Evolutionary conservation across 257 asterid genomes (phyloP), one percentile per base, ranked within the genome.

Genomic region (Mitragyna speciosa): DNA sequence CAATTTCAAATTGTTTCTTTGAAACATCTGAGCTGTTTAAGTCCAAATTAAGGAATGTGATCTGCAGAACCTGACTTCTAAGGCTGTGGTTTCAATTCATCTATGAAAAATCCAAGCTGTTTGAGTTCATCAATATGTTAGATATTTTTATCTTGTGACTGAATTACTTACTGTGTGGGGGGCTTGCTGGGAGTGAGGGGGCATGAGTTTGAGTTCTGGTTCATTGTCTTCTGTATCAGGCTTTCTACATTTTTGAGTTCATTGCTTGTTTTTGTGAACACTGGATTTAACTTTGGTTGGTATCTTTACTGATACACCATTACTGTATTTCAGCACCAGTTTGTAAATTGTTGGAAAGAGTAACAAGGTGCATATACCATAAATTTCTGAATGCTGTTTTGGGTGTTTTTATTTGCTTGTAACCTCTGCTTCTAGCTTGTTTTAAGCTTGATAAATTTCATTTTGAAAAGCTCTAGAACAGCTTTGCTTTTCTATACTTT

Each of bases 1-100:
- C 30, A 9, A 24, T 59, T 63, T 26, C 39, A 63, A 58, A 16
- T n/a, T 26, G 36, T 26, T 28, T 26, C 39, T 26, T 26, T 3
- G 36, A 63, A 26, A 63, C 33, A 26, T 26, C 33, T 24, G 1
- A 61, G 12, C 67, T 61, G 28, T 58, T 61, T 61, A 6, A 26
- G 70, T 65, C 4, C 3, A 12, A 30, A 30, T 36, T 36, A 36
- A 36, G 39, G 43, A 65, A 12, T 65, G 41, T 65, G 30, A 65
- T 64, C 70, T 64, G 31, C 43, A 43, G 41, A 75, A 41, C 70
- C 58, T 24, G 59, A 41, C 24, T 75, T 75, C 59, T 71, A 26
- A 24, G 26, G 47, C 41, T 48, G 43, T 7, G 56, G 58, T 51
- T 41, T 69, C 26, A 39, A 30, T 22, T 24, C 5, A 19, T 70